These are phyloP conservation scores for Potentilla sterilis DNA, from an alignment of 306 rosid genomes.

Conservation along the genomic window DNA sequence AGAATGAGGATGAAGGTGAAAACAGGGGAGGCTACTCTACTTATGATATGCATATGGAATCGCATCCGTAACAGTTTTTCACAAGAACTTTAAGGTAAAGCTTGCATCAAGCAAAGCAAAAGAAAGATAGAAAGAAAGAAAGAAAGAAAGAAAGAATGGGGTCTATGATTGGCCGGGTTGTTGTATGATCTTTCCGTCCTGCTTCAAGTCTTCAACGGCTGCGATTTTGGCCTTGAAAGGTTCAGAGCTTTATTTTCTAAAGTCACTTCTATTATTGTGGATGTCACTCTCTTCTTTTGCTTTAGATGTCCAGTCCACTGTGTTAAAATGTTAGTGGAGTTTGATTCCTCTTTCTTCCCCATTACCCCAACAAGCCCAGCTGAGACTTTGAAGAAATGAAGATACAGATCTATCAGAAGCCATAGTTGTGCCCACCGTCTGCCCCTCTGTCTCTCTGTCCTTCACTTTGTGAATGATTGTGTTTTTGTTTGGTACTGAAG, in stretches of 20 bases:
- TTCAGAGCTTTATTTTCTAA: too few species aligned
- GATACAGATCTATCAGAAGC: constrained; percentile 30
- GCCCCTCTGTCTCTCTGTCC: not conserved
- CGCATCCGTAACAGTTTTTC: not conserved
- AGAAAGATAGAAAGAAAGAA: too few species aligned
- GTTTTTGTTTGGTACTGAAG: constrained; percentile 24
- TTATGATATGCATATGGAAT: not conserved
- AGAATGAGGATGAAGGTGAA: not conserved
- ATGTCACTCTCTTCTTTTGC: not conserved
- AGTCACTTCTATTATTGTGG: too few species aligned
- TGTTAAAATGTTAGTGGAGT: not conserved
- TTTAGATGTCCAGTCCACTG: not conserved
- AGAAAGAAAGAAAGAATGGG: too few species aligned
- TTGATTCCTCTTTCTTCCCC: not conserved
- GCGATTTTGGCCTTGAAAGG: not conserved
- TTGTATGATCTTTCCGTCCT: not conserved
- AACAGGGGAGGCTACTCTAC: not conserved
- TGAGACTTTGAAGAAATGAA: constrained; percentile 34
- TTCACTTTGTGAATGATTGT: not conserved
- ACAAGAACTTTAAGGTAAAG: too few species aligned
- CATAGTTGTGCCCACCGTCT: constrained; percentile 30
- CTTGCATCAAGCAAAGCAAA: too few species aligned
- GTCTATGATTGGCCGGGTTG: too few species aligned
- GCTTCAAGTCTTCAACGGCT: not conserved
- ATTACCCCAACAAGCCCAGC: constrained; percentile 29